Evolutionary conservation across 169 alveolate genomes (phyloP), one percentile per base, ranked within the genome.

Genomic region (Plasmodium cynomolgi): DNA sequence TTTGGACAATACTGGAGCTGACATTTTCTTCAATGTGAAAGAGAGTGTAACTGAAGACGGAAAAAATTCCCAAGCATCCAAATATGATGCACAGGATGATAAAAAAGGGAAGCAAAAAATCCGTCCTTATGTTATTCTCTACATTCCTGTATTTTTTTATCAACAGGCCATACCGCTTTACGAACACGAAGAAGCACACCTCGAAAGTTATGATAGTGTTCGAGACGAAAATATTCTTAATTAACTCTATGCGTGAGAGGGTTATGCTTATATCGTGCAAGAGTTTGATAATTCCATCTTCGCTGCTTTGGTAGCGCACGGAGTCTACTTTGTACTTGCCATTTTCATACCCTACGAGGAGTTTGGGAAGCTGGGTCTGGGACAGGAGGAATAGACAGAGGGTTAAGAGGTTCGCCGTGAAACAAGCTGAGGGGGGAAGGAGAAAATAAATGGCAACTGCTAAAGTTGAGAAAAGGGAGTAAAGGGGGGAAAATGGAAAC

Each of bases 111-210:
- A n/a, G 75, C 9, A 91, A 72, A 23, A 91, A 81, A 82, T 91
- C 95, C 41, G 15, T 72, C 77, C 54, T 91, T 68, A 91, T 91
- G 74, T 82, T 82, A 33, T 91, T 81, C 33, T 91, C 92, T 13
- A 91, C 95, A 71, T 77, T 81, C 13, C 58, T 82, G 58, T 91
- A 91, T 91, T 91, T 91, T 91, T 82, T 71, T 82, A 83, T 82
- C 54, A 91, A 73, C 56, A 91, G 71, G 29, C 95, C 92, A 72
- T 71, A 54, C 5, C 62, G 84, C 26, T 81, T 82, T 82, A 91
- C 15, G 41, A 47, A 81, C 7, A 81, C 81, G 33, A 34, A 68
- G 77, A 75, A 82, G 13, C 83, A 82, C n/a, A 91, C 39, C 15
- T 34, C 23, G 75, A 91, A 91, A 2, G 81, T 82, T 81, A 91